These are phyloP conservation scores for Dioscorea zingiberensis DNA, from an alignment of 106 monocot species.

Conservation along the genomic window DNA sequence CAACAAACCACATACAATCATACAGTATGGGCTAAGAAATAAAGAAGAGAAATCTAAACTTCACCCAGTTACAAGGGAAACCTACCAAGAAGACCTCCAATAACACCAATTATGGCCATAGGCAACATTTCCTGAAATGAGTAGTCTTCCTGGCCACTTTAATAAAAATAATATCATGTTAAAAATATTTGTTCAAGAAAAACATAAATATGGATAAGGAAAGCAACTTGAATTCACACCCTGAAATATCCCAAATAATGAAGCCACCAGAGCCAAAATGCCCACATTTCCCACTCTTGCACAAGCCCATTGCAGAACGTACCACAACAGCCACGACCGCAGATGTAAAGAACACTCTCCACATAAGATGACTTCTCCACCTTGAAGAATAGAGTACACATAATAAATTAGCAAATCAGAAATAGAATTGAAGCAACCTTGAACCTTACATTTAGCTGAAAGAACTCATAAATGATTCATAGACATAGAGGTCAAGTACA, in stretches of 20 bases:
- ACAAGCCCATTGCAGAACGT: conserved; percentile 93
- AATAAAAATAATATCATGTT: conserved; percentile 1
- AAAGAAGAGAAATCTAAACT: no score
- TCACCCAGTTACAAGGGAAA: neutral
- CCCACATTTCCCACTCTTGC: conserved; percentile 94
- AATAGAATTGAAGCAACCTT: no score
- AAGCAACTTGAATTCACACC: conserved; percentile 36
- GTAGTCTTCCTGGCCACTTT: conserved; percentile 97
- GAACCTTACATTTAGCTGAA: no score
- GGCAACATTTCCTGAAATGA: conserved; percentile 91
- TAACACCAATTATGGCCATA: conserved; percentile 94
- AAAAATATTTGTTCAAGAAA: conserved; percentile 6
- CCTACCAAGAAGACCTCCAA: conserved; percentile 93
- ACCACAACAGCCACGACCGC: conserved; percentile 97
- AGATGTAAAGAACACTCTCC: conserved; percentile 99
- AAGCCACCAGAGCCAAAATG: conserved; percentile 99
- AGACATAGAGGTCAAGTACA: no score
- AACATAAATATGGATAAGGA: conserved; percentile 5
- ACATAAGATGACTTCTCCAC: conserved; percentile 99
- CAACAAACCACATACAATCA: neutral
- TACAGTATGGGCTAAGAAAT: no score
- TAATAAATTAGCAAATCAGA: no score
- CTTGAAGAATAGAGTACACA: conserved; percentile 25
- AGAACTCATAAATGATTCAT: no score
- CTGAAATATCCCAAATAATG: conserved; percentile 99